Conservation (phyloP, 371 early-diverging fungal species). For the Rhizopus sp. region DNA sequence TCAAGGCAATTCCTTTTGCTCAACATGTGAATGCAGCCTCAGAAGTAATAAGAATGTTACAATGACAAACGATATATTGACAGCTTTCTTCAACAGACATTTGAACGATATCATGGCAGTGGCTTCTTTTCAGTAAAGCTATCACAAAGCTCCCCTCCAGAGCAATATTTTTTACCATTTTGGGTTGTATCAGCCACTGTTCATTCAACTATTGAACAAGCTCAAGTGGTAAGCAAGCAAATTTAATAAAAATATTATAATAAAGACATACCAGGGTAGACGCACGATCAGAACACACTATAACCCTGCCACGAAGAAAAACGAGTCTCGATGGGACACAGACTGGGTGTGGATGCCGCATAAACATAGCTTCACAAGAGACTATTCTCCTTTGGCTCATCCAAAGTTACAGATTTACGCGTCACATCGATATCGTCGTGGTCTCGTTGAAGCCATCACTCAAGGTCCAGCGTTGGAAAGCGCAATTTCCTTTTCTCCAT, state of each 20-base stretch:
- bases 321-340: constrained; percentile 55
- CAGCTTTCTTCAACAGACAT: constrained; percentile 31
- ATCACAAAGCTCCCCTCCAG: constrained; percentile 44
- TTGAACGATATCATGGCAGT: constrained; percentile 59
- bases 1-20: constrained; percentile 56
- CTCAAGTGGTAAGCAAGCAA: constrained; percentile 47
- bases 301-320: constrained; percentile 46
- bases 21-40: constrained; percentile 61
- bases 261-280: constrained; percentile 31
- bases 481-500: constrained; percentile 40
- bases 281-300: constrained; percentile 40
- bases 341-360: constrained; percentile 57
- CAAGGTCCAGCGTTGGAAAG: constrained; percentile 50
- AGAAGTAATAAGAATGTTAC: constrained; percentile 32
- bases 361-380: constrained; percentile 41
- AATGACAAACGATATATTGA: background rate
- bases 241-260: background rate
- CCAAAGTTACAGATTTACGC: constrained; percentile 60
- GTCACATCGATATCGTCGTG: constrained; percentile 60
- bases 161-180: constrained; percentile 59
- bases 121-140: constrained; percentile 60
- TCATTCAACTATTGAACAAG: constrained; percentile 51
- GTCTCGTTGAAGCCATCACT: constrained; percentile 55
- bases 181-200: constrained; percentile 62
- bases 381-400: constrained; percentile 49